Evolutionary conservation across 139 green algal species (phyloP).

Genomic region (Mesostigma viride): DNA sequence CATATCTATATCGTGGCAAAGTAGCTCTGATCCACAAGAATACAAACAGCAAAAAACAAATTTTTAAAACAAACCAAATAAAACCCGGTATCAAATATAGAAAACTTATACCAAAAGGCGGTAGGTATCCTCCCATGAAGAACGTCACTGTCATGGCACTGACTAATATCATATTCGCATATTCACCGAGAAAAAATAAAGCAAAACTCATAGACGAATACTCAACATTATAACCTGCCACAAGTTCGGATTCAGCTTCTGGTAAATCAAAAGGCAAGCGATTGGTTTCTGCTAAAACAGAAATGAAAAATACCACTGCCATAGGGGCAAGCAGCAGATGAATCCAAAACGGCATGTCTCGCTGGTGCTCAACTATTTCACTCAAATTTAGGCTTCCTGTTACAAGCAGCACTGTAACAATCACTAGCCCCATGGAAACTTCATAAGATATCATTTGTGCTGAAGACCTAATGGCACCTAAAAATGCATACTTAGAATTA

Average conservation of each 20-base stretch:
- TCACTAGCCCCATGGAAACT: conserved; percentile 50
- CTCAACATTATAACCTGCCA: conserved; percentile 60
- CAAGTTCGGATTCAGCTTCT: conserved; percentile 52
- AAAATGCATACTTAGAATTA: conserved; percentile 68
- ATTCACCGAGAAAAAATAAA: conserved; percentile 60
- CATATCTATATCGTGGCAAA: no score
- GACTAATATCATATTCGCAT: conserved; percentile 60
- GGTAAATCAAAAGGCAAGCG: conserved; percentile 59
- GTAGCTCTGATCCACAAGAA: no score
- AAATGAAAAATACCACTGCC: conserved; percentile 59
- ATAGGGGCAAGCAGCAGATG: no score
- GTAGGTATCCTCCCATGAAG: no score
- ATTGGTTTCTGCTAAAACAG: conserved; percentile 58
- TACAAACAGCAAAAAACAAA: no score
- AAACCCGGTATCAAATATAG: no score
- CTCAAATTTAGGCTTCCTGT: conserved; percentile 45
- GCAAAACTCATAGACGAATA: conserved; percentile 58
- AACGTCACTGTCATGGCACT: no score
- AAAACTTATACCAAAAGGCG: no score
- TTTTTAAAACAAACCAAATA: no score
- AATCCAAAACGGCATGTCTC: no score
- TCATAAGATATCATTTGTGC: conserved; percentile 67
- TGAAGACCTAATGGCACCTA: conserved; percentile 49
- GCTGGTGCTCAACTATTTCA: no score
- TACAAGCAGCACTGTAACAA: conserved; percentile 55